Base-by-base conservation (phyloP, 179 eudicot species). In the Nepenthes alata region DNA sequence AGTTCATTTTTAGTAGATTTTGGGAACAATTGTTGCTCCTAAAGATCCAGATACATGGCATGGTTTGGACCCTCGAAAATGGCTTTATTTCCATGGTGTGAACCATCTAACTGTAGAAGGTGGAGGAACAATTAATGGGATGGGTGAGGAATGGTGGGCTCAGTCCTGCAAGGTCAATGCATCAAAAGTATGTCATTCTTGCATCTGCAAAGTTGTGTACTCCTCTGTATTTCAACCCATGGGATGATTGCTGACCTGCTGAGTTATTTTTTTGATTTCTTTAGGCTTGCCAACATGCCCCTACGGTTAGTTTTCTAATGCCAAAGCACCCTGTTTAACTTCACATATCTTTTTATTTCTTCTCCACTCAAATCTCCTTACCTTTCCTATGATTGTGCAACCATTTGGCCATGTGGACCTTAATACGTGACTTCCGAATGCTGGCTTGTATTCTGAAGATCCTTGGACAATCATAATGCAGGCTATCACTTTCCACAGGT, bases 271-370 rank as follows among this genome's bases (percentile, higher is more conserved):
- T 51, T 66, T 68, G 39, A 12, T 74, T 63, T 65, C 65, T 50
- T 69, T 93, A 93, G 98, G 93, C 88, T 49, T 93, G 98, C 69
- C 83, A 70, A 48, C 91, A 81, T 68, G 98, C 98, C 64, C 98
- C 98, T 58, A 86, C 88, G 80, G 98, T 93, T n/a, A 81, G 95
- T 78, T 61, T 70, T 75, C 39, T 14, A 6, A 11, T 16, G 0
- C 9, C 35, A 12, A 38, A 8, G 49, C 9, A 16, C 15, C 34
- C 59, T 8, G 16, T 37, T 53, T 63, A 8, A 7, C 4, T 38
- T 56, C 3, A 13, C 35, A 11, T 5, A 4, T 56, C 34, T 4
- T 3, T 55, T 35, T 5, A 12, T 7, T 37, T 4, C 37, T 35
- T 16, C 16, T 11, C 7, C 34, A 34, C 11, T 56, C 37, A n/a